Base-by-base conservation (phyloP, 1,284 basidiomycete species). In the Xerocomus nothofagi region DNA sequence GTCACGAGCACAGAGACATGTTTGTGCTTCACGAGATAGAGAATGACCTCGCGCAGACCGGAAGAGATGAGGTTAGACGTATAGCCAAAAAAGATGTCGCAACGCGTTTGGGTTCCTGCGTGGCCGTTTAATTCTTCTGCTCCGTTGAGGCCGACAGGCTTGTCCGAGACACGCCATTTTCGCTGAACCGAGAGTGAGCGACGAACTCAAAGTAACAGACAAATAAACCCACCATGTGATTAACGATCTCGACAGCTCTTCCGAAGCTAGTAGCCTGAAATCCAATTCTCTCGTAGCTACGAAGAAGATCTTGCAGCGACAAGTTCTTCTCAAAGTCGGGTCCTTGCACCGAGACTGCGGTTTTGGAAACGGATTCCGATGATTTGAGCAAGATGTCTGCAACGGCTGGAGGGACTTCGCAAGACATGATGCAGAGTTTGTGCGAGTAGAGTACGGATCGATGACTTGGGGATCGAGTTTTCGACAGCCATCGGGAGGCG, bases 41-140 rank as follows among this genome's bases (percentile, higher is more conserved):
- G 78, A 60, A 99, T 91, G 40, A 98, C 79, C 71, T 99, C 97
- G 39, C 97, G 85, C 44, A 99, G 75, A 9, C 97, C 97, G 4
- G 96, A 98, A 0, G 97, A 99, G 61, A 99, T 97, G 27, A 99
- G 82, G 71, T 99, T 99, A 38, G 96, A 99, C 2, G 97, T 99
- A 73, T 96, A 99, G 45, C 97, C 97, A 34, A 99, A 84, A 69
- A 99, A 97, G 65, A 99, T 82, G 54, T 86, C 88, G 73, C 92
- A 94, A 34, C 81, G 79, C 20, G 82, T 89, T 57, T 81, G 71
- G 14, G 80, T 76, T 49, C 91, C 73, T 12, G 71, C 63, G 61
- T 80, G 84, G 48, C 86, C 78, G 30, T 89, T 85, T 4, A 79
- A 69, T 65, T 90, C 88, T 61, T 90, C 83, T 36, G 79, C n/a